Conservation (phyloP, 257 asterid species). For the Catharanthus roseus region DNA sequence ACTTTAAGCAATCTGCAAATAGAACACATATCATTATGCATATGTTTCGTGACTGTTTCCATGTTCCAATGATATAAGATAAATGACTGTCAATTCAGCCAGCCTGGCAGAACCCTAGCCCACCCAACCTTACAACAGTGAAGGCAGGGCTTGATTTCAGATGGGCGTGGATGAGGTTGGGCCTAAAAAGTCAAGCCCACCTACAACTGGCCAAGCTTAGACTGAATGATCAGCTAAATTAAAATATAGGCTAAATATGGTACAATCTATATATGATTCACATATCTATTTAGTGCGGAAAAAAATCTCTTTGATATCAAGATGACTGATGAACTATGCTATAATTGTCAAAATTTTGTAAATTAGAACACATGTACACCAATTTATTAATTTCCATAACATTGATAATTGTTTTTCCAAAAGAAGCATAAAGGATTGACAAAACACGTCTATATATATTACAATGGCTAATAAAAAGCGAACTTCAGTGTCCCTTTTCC, state of each 20-base stretch:
- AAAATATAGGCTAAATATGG: too few species aligned
- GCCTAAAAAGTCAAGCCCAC: not conserved
- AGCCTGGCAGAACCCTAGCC: not conserved
- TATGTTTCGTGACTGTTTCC: not conserved
- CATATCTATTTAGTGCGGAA: too few species aligned
- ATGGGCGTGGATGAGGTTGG: not conserved
- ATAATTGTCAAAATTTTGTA: not conserved
- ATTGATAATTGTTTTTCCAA: not conserved
- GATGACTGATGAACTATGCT: not conserved
- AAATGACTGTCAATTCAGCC: not conserved
- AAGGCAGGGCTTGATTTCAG: not conserved
- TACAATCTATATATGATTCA: too few species aligned
- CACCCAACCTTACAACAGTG: not conserved
- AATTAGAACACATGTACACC: not conserved
- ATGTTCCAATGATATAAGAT: not conserved
- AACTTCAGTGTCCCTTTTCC: too few species aligned
- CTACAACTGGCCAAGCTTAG: too few species aligned
- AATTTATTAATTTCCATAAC: not conserved
- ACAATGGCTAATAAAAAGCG: too few species aligned
- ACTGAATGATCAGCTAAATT: too few species aligned
- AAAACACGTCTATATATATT: too few species aligned
- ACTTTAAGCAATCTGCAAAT: constrained; percentile 76
- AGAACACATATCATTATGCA: too few species aligned
- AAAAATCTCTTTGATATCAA: not conserved
- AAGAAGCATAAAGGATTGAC: too few species aligned